Conservation (phyloP, 352 stramenopile species). For the Phytophthora syringae region DNA sequence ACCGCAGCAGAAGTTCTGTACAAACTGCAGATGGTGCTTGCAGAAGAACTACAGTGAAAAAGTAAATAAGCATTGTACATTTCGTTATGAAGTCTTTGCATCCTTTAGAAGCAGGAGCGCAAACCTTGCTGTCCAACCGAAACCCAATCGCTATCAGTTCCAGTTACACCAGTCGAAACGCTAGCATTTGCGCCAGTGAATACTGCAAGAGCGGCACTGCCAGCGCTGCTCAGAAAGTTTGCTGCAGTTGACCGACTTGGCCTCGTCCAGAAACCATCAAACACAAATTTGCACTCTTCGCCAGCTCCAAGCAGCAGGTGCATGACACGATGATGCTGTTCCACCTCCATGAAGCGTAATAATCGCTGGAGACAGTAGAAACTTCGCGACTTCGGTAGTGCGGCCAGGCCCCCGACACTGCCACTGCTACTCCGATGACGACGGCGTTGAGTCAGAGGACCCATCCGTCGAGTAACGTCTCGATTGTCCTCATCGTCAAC, state of each 20-base stretch:
- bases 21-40: constrained; percentile 12
- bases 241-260: constrained; percentile 24
- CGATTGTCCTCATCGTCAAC: constrained; percentile 22
- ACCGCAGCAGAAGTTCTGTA: constrained; percentile 22
- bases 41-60: not conserved
- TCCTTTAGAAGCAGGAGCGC: constrained; percentile 19
- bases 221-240: constrained; percentile 28
- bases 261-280: constrained; percentile 68
- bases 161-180: not conserved
- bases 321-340: constrained; percentile 60
- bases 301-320: constrained; percentile 63
- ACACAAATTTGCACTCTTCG: constrained; percentile 64
- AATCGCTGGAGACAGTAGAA: constrained; percentile 78
- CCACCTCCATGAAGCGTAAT: constrained; percentile 61
- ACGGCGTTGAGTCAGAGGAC: constrained; percentile 9
- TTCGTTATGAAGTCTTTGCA: not conserved
- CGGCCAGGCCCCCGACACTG: constrained; percentile 18
- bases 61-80: constrained; percentile 19
- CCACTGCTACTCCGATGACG: constrained; percentile 25
- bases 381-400: constrained; percentile 41
- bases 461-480: constrained; percentile 24
- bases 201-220: constrained; percentile 21
- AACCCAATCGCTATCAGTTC: constrained; percentile 8
- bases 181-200: constrained; percentile 10
- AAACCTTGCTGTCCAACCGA: constrained; percentile 5